These are phyloP conservation scores for Mycena pura DNA, from an alignment of 768 basidiomycete genomes.

Conservation along the genomic window DNA sequence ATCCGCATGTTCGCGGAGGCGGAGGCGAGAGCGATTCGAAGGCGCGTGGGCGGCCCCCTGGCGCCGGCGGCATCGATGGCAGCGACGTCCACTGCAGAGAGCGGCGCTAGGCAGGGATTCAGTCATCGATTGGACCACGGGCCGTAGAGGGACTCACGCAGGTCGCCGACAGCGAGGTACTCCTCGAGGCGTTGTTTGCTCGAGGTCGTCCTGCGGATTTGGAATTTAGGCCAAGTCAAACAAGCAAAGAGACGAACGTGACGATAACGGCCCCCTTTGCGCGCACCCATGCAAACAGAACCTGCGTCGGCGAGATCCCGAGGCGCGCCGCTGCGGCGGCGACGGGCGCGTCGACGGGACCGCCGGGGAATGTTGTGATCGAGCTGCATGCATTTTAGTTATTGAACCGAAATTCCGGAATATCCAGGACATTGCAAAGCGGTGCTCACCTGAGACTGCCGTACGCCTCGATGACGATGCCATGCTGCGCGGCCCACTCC, in stretches of 20 bases:
- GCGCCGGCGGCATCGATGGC: conserved; percentile 65
- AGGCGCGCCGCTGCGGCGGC: conserved; percentile 57
- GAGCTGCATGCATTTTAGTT: conserved; percentile 59
- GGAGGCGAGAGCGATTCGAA: too few species aligned
- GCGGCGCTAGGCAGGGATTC: conserved; percentile 36
- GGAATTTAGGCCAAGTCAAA: not conserved
- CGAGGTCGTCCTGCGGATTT: conserved; percentile 55
- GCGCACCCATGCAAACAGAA: conserved; percentile 76
- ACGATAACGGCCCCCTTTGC: conserved; percentile 70
- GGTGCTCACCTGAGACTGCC: conserved; percentile 62
- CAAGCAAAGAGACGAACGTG: conserved; percentile 50
- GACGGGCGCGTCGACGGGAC: conserved; percentile 68
- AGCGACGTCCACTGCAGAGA: conserved; percentile 57
- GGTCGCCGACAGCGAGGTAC: conserved; percentile 71
- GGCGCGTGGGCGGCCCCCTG: conserved; percentile 41
- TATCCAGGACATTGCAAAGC: not conserved
- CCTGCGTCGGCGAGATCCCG: conserved; percentile 64
- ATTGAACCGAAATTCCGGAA: not conserved
- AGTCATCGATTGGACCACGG: not conserved
- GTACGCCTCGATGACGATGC: conserved; percentile 77
- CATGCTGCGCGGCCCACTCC: conserved; percentile 60
- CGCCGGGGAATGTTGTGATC: conserved; percentile 63
- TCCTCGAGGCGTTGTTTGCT: conserved; percentile 70
- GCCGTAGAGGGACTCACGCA: conserved; percentile 46
- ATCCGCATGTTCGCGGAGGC: too few species aligned